A percentile compares a stretch with the other conserved stretches of the same genome.
Evolutionary conservation across 2,329 filamentous ascomycete species (phyloP).

Genomic region (Aspergillus fischeri): DNA sequence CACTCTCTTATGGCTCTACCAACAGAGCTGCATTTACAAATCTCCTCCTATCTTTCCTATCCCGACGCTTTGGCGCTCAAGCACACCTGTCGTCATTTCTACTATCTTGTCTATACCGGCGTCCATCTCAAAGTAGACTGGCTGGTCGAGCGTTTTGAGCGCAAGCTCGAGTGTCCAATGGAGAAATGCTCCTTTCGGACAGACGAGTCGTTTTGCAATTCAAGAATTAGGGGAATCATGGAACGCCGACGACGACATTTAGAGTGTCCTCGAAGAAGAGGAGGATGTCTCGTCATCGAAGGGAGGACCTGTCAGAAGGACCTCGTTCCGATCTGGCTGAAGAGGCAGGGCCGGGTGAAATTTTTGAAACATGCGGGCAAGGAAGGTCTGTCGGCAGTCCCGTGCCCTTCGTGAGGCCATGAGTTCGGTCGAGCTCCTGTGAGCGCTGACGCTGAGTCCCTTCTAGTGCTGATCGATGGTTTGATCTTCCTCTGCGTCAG

Average conservation of each 20-base stretch:
- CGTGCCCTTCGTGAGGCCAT: neutral
- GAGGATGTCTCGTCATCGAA: conserved; percentile 37
- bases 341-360: conserved; percentile 14
- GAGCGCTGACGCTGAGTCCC: neutral
- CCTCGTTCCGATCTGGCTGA: conserved; percentile 27
- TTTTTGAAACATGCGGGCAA: conserved; percentile 13
- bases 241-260: conserved; percentile 37
- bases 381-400: conserved; percentile 27
- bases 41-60: conserved; percentile 59
- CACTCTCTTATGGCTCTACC: conserved; percentile 52
- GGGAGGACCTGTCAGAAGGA: conserved; percentile 32
- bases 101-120: conserved; percentile 61
- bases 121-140: conserved; percentile 64
- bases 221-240: conserved; percentile 41
- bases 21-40: conserved; percentile 63
- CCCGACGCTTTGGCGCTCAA: conserved; percentile 69
- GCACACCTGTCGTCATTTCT: conserved; percentile 62
- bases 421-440: neutral
- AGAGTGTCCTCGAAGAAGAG: conserved; percentile 30
- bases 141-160: conserved; percentile 60
- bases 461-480: conserved; percentile 13
- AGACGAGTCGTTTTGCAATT: conserved; percentile 40
- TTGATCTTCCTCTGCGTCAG: conserved; percentile 11
- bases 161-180: conserved; percentile 64
- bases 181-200: conserved; percentile 40